Conservation (phyloP, 345 rosid species). For the Citropsis articulata region DNA sequence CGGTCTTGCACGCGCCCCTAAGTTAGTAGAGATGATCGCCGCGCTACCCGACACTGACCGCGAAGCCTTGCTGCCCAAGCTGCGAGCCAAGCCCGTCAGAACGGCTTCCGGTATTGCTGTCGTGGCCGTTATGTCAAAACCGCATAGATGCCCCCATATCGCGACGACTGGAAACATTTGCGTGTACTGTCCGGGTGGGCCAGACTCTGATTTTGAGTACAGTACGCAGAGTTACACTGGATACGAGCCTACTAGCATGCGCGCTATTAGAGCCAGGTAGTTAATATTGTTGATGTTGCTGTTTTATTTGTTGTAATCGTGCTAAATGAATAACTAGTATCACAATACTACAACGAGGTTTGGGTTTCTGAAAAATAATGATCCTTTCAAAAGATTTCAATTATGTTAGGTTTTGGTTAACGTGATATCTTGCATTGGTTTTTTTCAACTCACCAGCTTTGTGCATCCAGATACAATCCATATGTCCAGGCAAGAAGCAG, state of each 20-base stretch:
- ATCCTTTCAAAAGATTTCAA: neutral
- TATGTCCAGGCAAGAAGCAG: slow-evolving; percentile 98
- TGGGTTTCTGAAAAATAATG: too few species aligned
- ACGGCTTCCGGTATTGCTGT: slow-evolving; percentile 98
- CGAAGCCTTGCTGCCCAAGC: slow-evolving; percentile 86
- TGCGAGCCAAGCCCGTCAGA: slow-evolving; percentile 94
- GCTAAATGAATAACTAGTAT: neutral
- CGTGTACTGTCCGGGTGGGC: slow-evolving; percentile 97
- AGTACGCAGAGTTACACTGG: slow-evolving; percentile 99
- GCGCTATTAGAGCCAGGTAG: slow-evolving; percentile 98
- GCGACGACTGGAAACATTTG: slow-evolving; percentile 97
- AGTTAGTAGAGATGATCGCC: slow-evolving; percentile 97
- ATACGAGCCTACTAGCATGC: slow-evolving; percentile 99
- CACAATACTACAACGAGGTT: too few species aligned
- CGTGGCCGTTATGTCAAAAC: slow-evolving; percentile 99
- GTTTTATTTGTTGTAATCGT: neutral
- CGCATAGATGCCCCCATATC: slow-evolving; percentile 96
- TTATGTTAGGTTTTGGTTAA: neutral
- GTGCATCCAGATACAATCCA: slow-evolving; percentile 72
- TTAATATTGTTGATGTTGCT: slow-evolving; percentile 1
- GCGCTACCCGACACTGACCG: slow-evolving; percentile 94
- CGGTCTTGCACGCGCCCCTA: slow-evolving; percentile 90
- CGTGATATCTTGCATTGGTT: neutral
- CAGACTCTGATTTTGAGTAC: slow-evolving; percentile 97
- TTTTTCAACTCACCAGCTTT: neutral